A percentile compares a stretch with the other conserved stretches of the same genome.
phyloP scores from a whole-genome alignment of 768 basidiomycete genomes.

The Fomitopsis pulvina region DNA sequence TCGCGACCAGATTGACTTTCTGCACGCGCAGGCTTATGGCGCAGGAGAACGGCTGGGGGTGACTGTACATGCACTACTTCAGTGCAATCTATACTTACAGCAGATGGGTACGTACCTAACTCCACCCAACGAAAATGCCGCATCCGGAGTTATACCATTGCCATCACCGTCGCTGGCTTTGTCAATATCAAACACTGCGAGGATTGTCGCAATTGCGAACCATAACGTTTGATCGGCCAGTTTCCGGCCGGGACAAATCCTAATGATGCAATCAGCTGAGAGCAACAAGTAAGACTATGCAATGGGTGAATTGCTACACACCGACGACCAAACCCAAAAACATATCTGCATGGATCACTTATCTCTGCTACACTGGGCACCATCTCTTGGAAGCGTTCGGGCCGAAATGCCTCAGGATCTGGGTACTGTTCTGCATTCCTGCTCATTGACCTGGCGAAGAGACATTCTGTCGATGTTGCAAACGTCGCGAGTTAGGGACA shows the following conservation, averaged over 20 bases:
- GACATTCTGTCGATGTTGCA: too few species aligned
- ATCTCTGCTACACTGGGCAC: not conserved
- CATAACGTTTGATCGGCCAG: not conserved
- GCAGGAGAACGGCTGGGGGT: not conserved
- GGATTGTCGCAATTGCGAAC: not conserved
- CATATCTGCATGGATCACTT: slow-evolving; percentile 4
- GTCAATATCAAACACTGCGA: slow-evolving; percentile 33
- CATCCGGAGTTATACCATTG: slow-evolving; percentile 29
- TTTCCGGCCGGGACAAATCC: not conserved
- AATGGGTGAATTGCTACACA: not conserved
- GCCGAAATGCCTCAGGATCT: slow-evolving; percentile 17
- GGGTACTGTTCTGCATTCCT: slow-evolving; percentile 11
- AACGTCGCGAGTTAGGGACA: not conserved
- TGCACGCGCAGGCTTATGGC: not conserved
- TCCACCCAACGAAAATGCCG: not conserved
- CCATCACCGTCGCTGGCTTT: slow-evolving; percentile 37
- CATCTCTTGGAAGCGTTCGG: slow-evolving; percentile 16
- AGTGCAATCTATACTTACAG: not conserved
- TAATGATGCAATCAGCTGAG: not conserved
- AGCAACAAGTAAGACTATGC: not conserved
- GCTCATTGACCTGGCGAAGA: slow-evolving; percentile 8
- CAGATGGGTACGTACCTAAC: not conserved
- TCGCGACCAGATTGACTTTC: not conserved
- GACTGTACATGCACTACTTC: not conserved
- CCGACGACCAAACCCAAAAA: slow-evolving; percentile 14